Conservation (phyloP, 305 asterid species). For the Fraxinus dipetala region DNA sequence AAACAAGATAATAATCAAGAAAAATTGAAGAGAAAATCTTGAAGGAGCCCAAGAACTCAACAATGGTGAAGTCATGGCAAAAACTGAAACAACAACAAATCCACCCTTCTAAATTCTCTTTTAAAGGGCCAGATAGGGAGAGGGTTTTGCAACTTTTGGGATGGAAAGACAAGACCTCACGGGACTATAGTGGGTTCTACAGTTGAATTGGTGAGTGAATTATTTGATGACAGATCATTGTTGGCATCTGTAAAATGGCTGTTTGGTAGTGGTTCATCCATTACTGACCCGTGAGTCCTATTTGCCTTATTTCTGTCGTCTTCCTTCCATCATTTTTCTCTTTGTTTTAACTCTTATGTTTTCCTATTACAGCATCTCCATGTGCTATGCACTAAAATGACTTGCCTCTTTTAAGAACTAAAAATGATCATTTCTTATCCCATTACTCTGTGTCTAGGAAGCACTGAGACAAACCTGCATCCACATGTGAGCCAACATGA, state of each 20-base stretch:
- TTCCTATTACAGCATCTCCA: slow-evolving; percentile 25
- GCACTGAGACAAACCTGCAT: not conserved
- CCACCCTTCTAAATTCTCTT: slow-evolving; percentile 4
- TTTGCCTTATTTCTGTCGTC: slow-evolving; percentile 48
- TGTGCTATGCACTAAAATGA: slow-evolving; percentile 41
- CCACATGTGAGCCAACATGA: not conserved
- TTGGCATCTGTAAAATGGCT: slow-evolving; percentile 40
- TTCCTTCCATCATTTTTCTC: slow-evolving; percentile 41
- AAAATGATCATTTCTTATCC: not conserved
- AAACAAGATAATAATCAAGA: slow-evolving; percentile 27
- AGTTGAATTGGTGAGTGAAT: slow-evolving; percentile 28
- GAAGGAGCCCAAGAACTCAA: not conserved
- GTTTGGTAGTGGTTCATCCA: slow-evolving; percentile 49
- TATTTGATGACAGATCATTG: slow-evolving; percentile 31
- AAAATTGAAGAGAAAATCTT: slow-evolving; percentile 17
- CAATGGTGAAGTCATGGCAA: not conserved
- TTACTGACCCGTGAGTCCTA: slow-evolving; percentile 62
- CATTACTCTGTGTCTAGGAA: not conserved
- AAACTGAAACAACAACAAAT: not conserved
- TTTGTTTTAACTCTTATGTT: slow-evolving; percentile 19
- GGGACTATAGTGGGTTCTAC: slow-evolving; percentile 22
- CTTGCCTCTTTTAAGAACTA: not conserved
- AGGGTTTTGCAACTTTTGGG: not conserved
- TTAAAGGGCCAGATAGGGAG: not conserved
- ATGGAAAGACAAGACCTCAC: not conserved